A percentile compares a stretch with the other conserved stretches of the same genome.
phyloP scores from a whole-genome alignment of 257 asterid genomes.

The Gentiana straminea region DNA sequence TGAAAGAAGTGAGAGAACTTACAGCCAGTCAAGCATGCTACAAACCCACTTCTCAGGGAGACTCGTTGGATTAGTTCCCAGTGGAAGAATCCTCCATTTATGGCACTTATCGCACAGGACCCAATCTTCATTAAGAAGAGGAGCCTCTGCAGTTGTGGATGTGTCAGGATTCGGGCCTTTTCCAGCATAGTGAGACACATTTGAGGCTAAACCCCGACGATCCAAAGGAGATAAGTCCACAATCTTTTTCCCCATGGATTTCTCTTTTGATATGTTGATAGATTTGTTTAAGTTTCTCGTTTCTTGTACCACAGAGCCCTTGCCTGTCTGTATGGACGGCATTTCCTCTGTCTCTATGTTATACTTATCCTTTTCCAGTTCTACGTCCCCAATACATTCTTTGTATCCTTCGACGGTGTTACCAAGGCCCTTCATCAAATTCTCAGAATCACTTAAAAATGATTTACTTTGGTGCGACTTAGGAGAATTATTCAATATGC shows the following conservation, averaged over 20 bases:
- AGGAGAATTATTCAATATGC: slow-evolving; percentile 34
- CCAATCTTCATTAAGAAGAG: slow-evolving; percentile 80
- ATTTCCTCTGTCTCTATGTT: slow-evolving; percentile 53
- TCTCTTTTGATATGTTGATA: slow-evolving; percentile 35
- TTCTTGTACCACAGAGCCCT: slow-evolving; percentile 31
- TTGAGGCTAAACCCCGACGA: slow-evolving; percentile 30
- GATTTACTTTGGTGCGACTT: slow-evolving; percentile 36
- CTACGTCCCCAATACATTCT: slow-evolving; percentile 74
- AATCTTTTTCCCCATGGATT: slow-evolving; percentile 19
- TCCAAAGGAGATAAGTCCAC: slow-evolving; percentile 29
- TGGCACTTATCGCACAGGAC: slow-evolving; percentile 81
- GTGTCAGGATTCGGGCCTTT: slow-evolving; percentile 42
- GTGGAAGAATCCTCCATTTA: slow-evolving; percentile 92
- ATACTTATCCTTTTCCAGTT: slow-evolving; percentile 52
- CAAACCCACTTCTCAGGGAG: slow-evolving; percentile 94
- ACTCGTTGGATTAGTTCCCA: slow-evolving; percentile 64
- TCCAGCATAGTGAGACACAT: slow-evolving; percentile 28
- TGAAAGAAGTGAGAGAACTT: slow-evolving; percentile 33
- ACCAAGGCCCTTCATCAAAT: slow-evolving; percentile 39
- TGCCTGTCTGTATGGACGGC: slow-evolving; percentile 32
- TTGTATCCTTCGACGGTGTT: slow-evolving; percentile 49
- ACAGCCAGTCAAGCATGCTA: slow-evolving; percentile 96
- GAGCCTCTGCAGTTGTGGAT: slow-evolving; percentile 38
- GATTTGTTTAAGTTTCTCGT: slow-evolving; percentile 28
- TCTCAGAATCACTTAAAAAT: slow-evolving; percentile 20